Conservation (phyloP, 345 rosid genomes). For the Gynandropsis gynandra region DNA sequence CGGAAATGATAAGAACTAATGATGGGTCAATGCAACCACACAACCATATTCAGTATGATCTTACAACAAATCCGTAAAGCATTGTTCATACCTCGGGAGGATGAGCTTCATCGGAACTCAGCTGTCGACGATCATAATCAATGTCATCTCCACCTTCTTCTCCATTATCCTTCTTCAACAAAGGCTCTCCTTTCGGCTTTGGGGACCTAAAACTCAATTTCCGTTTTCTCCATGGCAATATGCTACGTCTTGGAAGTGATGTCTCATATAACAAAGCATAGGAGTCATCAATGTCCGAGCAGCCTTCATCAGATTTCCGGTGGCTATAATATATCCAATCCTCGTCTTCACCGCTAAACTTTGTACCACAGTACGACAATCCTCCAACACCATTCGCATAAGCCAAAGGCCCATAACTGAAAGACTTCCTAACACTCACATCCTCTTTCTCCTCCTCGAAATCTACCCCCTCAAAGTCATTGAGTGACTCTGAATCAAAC, state of each 20-base stretch:
- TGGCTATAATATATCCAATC: slow-evolving; percentile 44
- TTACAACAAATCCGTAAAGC: slow-evolving; percentile 15
- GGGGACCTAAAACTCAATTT: slow-evolving; percentile 39
- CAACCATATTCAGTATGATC: slow-evolving; percentile 9
- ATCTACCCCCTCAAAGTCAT: slow-evolving; percentile 25
- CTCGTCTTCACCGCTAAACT: slow-evolving; percentile 37
- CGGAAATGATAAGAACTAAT: neutral
- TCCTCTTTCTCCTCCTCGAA: slow-evolving; percentile 27
- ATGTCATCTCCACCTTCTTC: slow-evolving; percentile 64
- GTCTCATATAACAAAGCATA: slow-evolving; percentile 25
- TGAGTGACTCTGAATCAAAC: slow-evolving; percentile 44
- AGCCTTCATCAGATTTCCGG: slow-evolving; percentile 28
- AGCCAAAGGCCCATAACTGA: slow-evolving; percentile 48
- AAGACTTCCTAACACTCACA: slow-evolving; percentile 26
- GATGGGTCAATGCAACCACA: neutral
- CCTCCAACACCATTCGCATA: slow-evolving; percentile 37
- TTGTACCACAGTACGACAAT: slow-evolving; percentile 20
- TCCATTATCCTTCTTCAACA: slow-evolving; percentile 38
- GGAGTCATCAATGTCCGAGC: slow-evolving; percentile 30
- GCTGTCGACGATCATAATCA: slow-evolving; percentile 56
- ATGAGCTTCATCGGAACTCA: slow-evolving; percentile 52
- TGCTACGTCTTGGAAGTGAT: slow-evolving; percentile 30
- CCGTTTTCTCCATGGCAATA: slow-evolving; percentile 54
- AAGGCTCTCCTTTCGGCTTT: slow-evolving; percentile 50
- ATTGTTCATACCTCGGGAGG: slow-evolving; percentile 27